Base-by-base conservation (phyloP, 768 basidiomycete genomes). In the Pisolithus sp. region DNA sequence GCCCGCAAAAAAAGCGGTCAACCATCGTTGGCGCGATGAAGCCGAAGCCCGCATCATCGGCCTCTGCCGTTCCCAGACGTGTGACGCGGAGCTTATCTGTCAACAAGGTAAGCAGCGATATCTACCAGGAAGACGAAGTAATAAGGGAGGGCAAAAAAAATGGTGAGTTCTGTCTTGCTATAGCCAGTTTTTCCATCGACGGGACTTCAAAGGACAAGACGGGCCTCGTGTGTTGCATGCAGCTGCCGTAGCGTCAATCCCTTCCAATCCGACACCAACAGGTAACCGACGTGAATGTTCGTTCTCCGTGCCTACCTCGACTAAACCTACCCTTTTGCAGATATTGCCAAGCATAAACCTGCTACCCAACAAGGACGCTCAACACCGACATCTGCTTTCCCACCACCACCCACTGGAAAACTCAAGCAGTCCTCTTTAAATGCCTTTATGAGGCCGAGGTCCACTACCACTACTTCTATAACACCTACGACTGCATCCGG, bases 81-180 rank as follows among this genome's bases (percentile, higher is more conserved):
- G 28, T 68, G 12, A 67, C 66, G 12, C 55, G 66, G 26, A 67
- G 66, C 30, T 51, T 58, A 8, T 69, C 65, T 15, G 43, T 68
- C 57, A 68, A 56, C 45, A 56, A 59, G 28, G 51, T 57, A 44
- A 51, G 48, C 7, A 42, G 50, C 23, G 56, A 52, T 38, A 20
- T 46, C 15, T 51, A 44, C 3, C 40, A 17, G 24, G 7, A 46
- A 38, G 48, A 38, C 13, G 40, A 41, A 44, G 24, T 18, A 24
- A 49, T 7, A 26, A 26, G 26, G 5, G 26, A 26, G 26, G 26
- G 26, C 26, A 26, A 26, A 1, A 6, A 26, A 2, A 26, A 26
- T 26, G 26, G 26, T 26, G 26, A 26, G 26, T 26, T 26, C 26
- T 26, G 5, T 26, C 26, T 6, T 26, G 7, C 26, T 26, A 26